Evolutionary conservation across 2,329 filamentous ascomycete genomes (phyloP).

Genomic region (Aspergillus pseudonomiae): DNA sequence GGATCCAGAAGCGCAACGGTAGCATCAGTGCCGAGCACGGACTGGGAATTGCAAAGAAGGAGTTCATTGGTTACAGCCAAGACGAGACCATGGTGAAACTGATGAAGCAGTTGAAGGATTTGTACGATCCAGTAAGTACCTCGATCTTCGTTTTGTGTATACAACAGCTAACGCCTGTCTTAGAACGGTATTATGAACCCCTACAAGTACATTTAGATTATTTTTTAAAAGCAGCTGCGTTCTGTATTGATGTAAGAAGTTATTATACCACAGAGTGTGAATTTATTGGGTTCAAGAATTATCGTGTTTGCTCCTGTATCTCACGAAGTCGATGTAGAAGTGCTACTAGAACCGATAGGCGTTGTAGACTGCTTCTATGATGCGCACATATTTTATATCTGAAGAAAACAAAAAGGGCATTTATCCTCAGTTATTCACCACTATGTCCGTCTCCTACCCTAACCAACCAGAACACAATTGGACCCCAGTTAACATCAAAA

Average conservation of each 20-base stretch:
- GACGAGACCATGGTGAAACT: constrained; percentile 82
- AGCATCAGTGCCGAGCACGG: constrained; percentile 98
- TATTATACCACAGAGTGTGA: constrained; percentile 3
- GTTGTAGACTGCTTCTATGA: not conserved
- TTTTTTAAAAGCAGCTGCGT: not conserved
- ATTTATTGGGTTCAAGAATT: not conserved
- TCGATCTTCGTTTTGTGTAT: constrained; percentile 2
- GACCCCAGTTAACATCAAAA: not conserved
- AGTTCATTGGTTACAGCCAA: constrained; percentile 90
- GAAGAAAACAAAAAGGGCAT: not conserved
- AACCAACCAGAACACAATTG: not conserved
- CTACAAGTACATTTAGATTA: constrained; percentile 80
- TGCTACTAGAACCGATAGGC: not conserved
- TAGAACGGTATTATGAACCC: constrained; percentile 99
- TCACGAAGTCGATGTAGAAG: not conserved
- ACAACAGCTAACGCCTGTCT: constrained; percentile 17
- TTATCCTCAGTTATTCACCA: not conserved
- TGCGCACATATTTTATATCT: not conserved
- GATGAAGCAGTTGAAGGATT: constrained; percentile 93
- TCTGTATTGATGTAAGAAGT: not conserved
- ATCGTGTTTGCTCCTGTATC: not conserved
- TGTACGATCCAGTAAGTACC: constrained; percentile 85
- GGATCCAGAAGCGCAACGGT: constrained; percentile 83
- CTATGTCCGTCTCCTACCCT: not conserved
- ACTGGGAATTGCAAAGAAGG: constrained; percentile 91